phyloP scores from a whole-genome alignment of 2,329 filamentous ascomycete genomes.

The Cercospora zeina region DNA sequence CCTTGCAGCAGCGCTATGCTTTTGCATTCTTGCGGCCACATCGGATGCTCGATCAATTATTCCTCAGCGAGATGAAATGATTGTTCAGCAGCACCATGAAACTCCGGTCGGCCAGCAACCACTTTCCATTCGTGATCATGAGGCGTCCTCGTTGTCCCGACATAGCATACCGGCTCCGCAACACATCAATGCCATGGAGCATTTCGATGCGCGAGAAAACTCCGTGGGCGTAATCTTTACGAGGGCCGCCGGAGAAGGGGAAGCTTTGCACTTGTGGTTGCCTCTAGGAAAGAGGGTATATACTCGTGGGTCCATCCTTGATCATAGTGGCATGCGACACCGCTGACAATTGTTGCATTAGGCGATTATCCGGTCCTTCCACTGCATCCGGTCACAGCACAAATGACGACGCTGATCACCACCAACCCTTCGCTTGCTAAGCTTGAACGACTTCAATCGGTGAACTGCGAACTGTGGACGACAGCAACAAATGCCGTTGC shows the following conservation, averaged over 20 bases:
- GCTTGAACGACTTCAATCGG: conserved; percentile 29
- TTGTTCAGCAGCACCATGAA: neutral
- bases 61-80: neutral
- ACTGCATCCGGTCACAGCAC: conserved; percentile 33
- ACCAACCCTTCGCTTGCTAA: conserved; percentile 28
- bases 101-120: neutral
- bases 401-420: conserved; percentile 36
- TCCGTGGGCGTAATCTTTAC: conserved; percentile 39
- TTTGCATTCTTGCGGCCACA: neutral
- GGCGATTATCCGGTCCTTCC: conserved; percentile 36
- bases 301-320: conserved; percentile 30
- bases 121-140: neutral
- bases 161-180: neutral
- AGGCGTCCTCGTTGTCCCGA: neutral
- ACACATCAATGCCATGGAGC: conserved; percentile 6
- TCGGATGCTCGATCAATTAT: conserved; percentile 14
- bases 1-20: conserved; percentile 6
- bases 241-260: conserved; percentile 18
- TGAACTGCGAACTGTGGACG: conserved; percentile 32
- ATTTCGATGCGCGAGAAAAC: conserved; percentile 34
- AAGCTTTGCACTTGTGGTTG: conserved; percentile 37
- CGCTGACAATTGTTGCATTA: conserved; percentile 16
- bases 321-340: conserved; percentile 2
- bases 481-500: neutral
- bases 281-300: conserved; percentile 35